Conservation (phyloP, 2,329 filamentous ascomycete genomes). For the Trichoderma hamatum region DNA sequence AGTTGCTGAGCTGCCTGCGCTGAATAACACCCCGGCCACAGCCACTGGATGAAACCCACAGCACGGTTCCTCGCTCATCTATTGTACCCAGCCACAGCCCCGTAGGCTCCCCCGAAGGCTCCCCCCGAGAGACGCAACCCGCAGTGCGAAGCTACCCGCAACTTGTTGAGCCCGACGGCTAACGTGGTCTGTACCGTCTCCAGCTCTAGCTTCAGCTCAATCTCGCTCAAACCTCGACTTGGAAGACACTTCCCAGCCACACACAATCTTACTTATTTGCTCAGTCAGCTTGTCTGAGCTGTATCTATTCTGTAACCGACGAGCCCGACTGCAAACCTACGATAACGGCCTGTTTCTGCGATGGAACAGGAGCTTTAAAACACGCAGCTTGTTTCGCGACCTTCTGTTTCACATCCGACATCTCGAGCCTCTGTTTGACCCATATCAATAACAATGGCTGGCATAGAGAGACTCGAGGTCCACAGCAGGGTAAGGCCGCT, state of each 20-base stretch:
- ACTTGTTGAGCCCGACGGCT: slow-evolving; percentile 14
- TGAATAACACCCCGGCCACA: slow-evolving; percentile 14
- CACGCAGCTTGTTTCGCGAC: slow-evolving; percentile 19
- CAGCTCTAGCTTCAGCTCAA: slow-evolving; percentile 22
- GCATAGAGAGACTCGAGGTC: slow-evolving; percentile 95
- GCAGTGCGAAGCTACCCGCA: slow-evolving; percentile 13
- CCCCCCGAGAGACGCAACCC: not conserved
- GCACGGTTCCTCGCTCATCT: not conserved
- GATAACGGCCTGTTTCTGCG: slow-evolving; percentile 5
- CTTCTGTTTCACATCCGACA: slow-evolving; percentile 2
- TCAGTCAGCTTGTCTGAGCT: slow-evolving; percentile 8
- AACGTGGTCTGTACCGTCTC: slow-evolving; percentile 23
- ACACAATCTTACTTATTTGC: slow-evolving; percentile 4
- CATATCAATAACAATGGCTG: slow-evolving; percentile 65
- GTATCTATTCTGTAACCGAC: not conserved
- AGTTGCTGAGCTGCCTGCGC: not conserved
- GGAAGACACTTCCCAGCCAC: slow-evolving; percentile 1
- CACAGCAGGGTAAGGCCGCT: slow-evolving; percentile 79
- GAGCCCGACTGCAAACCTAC: slow-evolving; percentile 2
- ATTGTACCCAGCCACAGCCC: slow-evolving; percentile 23
- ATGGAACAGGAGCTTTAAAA: slow-evolving; percentile 27
- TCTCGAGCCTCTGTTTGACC: not conserved
- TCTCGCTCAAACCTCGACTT: slow-evolving; percentile 4
- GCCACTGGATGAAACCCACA: slow-evolving; percentile 5
- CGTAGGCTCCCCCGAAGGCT: not conserved